A percentile compares a stretch with the other conserved stretches of the same genome.
Conservation (phyloP, 805 yeast genomes). For the Candida anglica region DNA sequence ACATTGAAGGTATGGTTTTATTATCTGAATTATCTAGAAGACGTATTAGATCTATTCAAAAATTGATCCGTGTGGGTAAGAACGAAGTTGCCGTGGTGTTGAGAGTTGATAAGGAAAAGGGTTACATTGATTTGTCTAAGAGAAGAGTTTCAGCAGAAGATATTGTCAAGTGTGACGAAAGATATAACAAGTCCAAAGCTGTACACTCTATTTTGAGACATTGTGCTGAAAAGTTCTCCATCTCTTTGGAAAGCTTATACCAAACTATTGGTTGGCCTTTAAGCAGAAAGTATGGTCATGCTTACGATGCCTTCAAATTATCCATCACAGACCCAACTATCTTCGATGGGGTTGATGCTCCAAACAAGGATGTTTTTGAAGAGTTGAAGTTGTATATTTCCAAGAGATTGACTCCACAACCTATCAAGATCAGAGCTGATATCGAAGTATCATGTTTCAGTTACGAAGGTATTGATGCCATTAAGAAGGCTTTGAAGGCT, state of each 20-base stretch:
- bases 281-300: conserved; percentile 92
- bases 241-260: conserved; percentile 82
- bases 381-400: conserved; percentile 86
- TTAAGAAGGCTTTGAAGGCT: conserved; percentile 79
- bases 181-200: conserved; percentile 93
- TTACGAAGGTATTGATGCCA: conserved; percentile 97
- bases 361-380: conserved; percentile 68
- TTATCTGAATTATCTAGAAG: conserved; percentile 95
- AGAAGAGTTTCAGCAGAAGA: conserved; percentile 98
- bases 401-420: conserved; percentile 95
- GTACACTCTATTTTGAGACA: conserved; percentile 98
- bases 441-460: conserved; percentile 95
- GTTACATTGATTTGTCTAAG: conserved; percentile 94
- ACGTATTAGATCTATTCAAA: conserved; percentile 97
- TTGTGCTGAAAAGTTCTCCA: conserved; percentile 94
- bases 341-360: conserved; percentile 74
- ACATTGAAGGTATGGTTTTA: conserved; percentile 97
- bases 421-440: conserved; percentile 97
- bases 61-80: conserved; percentile 95
- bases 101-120: conserved; percentile 98
- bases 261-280: conserved; percentile 95
- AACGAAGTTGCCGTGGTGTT: conserved; percentile 97
- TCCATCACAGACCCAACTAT: conserved; percentile 90
- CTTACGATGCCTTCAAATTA: conserved; percentile 94
- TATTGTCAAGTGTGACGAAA: conserved; percentile 94